Evolutionary conservation across 306 rosid species (phyloP).

Genomic region (Prunus fruticosa): DNA sequence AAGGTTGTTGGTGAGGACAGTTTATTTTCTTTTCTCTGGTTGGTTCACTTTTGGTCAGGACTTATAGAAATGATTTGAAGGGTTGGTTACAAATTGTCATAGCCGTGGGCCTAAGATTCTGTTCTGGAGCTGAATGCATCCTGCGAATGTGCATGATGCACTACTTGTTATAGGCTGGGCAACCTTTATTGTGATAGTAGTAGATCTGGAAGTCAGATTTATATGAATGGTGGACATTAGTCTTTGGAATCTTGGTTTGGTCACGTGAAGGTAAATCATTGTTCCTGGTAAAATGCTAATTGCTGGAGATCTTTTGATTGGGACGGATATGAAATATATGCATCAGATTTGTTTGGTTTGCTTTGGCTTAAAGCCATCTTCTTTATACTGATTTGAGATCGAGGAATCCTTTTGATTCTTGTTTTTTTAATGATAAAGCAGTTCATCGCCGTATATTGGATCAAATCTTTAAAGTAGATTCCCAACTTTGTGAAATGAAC

Average conservation of each 20-base stretch:
- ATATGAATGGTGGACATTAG: neutral
- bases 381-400: neutral
- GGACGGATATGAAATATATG: neutral
- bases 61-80: neutral
- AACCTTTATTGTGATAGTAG: neutral
- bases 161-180: neutral
- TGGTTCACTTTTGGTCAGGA: neutral
- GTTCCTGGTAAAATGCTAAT: neutral
- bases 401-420: slow-evolving; percentile 12
- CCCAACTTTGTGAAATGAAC: slow-evolving; percentile 16
- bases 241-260: neutral
- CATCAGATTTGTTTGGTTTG: slow-evolving; percentile 1
- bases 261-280: neutral
- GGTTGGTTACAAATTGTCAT: neutral
- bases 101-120: neutral
- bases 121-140: neutral
- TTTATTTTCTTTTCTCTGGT: neutral
- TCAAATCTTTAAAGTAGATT: slow-evolving; percentile 16
- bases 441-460: slow-evolving; percentile 9
- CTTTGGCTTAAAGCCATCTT: slow-evolving; percentile 29
- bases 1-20: neutral
- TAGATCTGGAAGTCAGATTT: neutral
- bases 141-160: neutral
- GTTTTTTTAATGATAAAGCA: neutral
- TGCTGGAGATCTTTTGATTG: slow-evolving; percentile 1